Evolutionary conservation across 2,329 filamentous ascomycete genomes (phyloP), one percentile per base, ranked within the genome.

Genomic region (Exserohilum rostratum): DNA sequence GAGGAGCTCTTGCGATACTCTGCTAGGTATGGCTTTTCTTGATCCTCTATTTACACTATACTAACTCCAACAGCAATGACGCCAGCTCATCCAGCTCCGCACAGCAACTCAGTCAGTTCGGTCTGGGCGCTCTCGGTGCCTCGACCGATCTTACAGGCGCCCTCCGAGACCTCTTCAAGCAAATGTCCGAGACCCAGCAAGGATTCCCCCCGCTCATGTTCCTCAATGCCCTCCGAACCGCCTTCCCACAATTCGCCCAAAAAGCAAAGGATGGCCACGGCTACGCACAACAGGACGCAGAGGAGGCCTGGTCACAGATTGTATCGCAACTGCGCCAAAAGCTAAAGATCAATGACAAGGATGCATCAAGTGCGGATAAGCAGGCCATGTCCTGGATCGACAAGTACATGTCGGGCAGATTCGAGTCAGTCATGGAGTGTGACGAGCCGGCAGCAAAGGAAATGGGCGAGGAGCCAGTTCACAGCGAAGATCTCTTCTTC

Each of bases 291-390:
- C 95, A 99, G 77, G 95, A 99, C 79, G 95, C 95, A 1, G 95
- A 99, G 76, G 95, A 99, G 76, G 95, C 93, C 42, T 99, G 93
- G 92, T 95, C 93, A 17, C 93, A 98, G 73, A 96, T 99, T 58
- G 79, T 99, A 5, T 87, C 89, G 39, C 90, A 93, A 69, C 79
- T 99, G 33, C 87, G 89, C 58, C 85, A 90, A 68, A 93, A 90
- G 71, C 79, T 98, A 46, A 88, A 86, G 71, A 77, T 90, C 60
- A 87, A 85, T 66, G 82, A 84, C 7, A 75, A 74, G 12, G 70
- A 58, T 30, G 64, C 57, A 2, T 76, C 79, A 2, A 71, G 80
- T 2, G 60, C 65, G 15, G 57, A 68, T 12, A 64, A 65, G 37
- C 43, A 47, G 55, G 82, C 87, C 2, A 74, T 80, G 1, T 90